Base-by-base conservation (phyloP, 768 basidiomycete species). In the Xerocomus spinulosus region DNA sequence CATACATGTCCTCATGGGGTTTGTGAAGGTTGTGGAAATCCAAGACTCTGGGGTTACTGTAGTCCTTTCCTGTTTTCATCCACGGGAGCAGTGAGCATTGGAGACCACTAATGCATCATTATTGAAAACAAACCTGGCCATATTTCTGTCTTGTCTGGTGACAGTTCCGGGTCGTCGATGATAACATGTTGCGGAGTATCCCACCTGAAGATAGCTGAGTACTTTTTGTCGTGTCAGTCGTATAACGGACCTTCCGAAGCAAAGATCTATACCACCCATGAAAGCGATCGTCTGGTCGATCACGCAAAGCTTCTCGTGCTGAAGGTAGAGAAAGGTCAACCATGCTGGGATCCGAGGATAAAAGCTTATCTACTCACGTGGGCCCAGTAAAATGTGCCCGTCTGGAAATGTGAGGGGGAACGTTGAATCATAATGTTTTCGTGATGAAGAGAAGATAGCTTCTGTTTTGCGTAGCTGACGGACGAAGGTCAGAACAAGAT, bases 231-330 rank as follows among this genome's bases (percentile, higher is more conserved):
- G 18, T 7, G 40, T 4, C 10, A 35, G 21, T 5, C 12, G 35
- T 25, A 34, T 13, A 24, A 54, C 63, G 38, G 51, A 85, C 80
- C 91, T 77, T 60, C 92, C 92, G 56, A 93, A 96, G 64, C 90
- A 95, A 28, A 95, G 76, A 67, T 99, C 96, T 35, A 99, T 69
- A 3, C 96, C 96, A 15, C 96, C 96, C 91, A 92, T 96, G 70
- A 98, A 99, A 0, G 90, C 94, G 53, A 98, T 96, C 2, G 92
- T 82, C 63, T 96, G 89, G 63, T 99, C 96, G 51, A 99, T 89
- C 13, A 97, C 92, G 61, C 95, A 98, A 53, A 99, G 63, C 63
- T 99, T 99, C 74, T 99, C 96, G 67, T 98, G 96, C 91, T 94
- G 51, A 21, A 21, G 37, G 18, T 34, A 14, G 17, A 46, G 20